A percentile compares a stretch with the other conserved stretches of the same genome.
phyloP scores from a whole-genome alignment of 176 grass and related monocot genomes.

The Calamus simplicifolius region DNA sequence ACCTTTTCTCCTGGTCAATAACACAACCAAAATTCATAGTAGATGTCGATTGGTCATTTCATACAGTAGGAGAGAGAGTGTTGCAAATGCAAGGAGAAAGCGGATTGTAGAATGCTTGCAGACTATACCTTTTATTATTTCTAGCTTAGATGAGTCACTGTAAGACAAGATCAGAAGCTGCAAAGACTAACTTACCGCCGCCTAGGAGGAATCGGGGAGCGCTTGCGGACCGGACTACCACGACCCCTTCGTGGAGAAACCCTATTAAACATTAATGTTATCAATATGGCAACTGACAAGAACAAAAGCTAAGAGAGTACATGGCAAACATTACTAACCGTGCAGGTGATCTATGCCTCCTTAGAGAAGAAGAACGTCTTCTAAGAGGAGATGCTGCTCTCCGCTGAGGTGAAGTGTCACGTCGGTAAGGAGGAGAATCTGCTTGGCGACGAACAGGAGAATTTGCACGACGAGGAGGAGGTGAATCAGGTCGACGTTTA shows the following conservation, averaged over 20 bases:
- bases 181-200: constrained; percentile 56
- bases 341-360: constrained; percentile 72
- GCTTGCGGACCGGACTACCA: constrained; percentile 65
- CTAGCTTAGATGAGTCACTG: too few relatives aligned
- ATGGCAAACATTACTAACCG: constrained; percentile 26
- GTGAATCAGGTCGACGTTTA: constrained; percentile 31
- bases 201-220: constrained; percentile 70
- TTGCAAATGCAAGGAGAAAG: too few relatives aligned
- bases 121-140: too few relatives aligned
- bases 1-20: too few relatives aligned
- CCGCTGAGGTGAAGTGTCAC: constrained; percentile 28
- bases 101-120: too few relatives aligned
- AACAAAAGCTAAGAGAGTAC: too few relatives aligned
- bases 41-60: too few relatives aligned
- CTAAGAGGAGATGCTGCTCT: constrained; percentile 66
- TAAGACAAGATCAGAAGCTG: not conserved
- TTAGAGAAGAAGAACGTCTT: constrained; percentile 77
- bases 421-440: constrained; percentile 37
- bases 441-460: constrained; percentile 46
- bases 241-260: constrained; percentile 74
- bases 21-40: too few relatives aligned
- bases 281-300: not conserved
- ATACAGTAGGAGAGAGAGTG: too few relatives aligned
- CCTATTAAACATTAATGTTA: constrained; percentile 20
- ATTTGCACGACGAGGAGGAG: constrained; percentile 13